Conservation (phyloP, 805 yeast species). For the Limtongia smithiae region DNA sequence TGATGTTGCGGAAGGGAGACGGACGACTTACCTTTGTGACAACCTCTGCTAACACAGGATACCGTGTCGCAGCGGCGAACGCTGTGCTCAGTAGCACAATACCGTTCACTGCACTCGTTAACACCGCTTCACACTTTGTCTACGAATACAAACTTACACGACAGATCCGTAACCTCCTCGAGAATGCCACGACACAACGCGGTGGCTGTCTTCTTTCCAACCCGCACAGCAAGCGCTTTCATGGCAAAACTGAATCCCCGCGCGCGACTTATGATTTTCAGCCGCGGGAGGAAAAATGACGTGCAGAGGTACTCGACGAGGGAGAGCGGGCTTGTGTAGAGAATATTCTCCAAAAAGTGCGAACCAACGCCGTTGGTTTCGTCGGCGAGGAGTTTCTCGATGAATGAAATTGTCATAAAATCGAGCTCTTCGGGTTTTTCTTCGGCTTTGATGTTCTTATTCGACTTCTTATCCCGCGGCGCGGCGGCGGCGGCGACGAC, state of each 20-base stretch:
- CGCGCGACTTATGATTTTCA: slow-evolving; percentile 70
- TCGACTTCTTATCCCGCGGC: not conserved
- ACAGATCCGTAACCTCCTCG: slow-evolving; percentile 8
- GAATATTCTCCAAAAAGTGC: slow-evolving; percentile 75
- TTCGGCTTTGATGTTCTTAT: not conserved
- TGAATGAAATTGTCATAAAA: slow-evolving; percentile 46
- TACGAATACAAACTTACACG: slow-evolving; percentile 8
- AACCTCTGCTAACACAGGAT: slow-evolving; percentile 2
- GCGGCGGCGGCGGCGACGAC: not conserved
- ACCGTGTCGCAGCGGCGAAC: slow-evolving; percentile 5
- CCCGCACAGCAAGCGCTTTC: slow-evolving; percentile 60
- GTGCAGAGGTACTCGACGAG: slow-evolving; percentile 67
- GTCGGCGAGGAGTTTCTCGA: slow-evolving; percentile 75
- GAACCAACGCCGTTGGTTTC: slow-evolving; percentile 93
- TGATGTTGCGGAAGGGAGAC: not conserved
- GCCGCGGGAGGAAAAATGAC: slow-evolving; percentile 68
- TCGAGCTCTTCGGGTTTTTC: slow-evolving; percentile 28
- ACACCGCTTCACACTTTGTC: too few species aligned
- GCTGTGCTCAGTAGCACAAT: slow-evolving; percentile 7
- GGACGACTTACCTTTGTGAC: not conserved
- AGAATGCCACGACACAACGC: slow-evolving; percentile 5
- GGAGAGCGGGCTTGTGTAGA: slow-evolving; percentile 62
- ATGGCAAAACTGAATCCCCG: slow-evolving; percentile 82
- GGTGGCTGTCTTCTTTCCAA: slow-evolving; percentile 2
- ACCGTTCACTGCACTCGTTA: slow-evolving; percentile 7